These are phyloP conservation scores for Tetracentron sinense DNA, from an alignment of 164 flowering plant species.

Conservation along the genomic window DNA sequence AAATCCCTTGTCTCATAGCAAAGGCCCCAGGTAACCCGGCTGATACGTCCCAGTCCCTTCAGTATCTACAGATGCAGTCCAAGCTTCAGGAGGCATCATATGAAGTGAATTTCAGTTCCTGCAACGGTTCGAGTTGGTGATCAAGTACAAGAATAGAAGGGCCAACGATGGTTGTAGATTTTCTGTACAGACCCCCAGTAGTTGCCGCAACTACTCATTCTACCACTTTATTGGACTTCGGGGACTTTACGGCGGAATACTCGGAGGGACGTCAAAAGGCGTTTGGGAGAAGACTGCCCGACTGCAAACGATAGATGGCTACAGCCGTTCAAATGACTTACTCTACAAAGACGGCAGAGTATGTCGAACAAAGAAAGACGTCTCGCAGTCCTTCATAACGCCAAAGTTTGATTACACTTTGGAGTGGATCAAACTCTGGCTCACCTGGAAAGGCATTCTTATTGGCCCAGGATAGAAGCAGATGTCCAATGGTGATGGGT, in stretches of 20 bases:
- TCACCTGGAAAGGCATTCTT: neutral
- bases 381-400: slow-evolving; percentile 8
- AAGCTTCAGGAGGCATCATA: slow-evolving; percentile 8
- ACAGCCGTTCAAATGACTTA: too few relatives aligned
- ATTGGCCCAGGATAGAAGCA: too few relatives aligned
- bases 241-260: neutral
- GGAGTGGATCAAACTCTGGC: slow-evolving; percentile 3
- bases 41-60: too few relatives aligned
- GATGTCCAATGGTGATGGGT: too few relatives aligned
- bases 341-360: slow-evolving; percentile 3
- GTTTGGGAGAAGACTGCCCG: too few relatives aligned
- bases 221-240: slow-evolving; percentile 5
- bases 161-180: slow-evolving; percentile 3
- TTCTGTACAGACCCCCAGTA: slow-evolving; percentile 1
- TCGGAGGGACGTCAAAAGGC: neutral
- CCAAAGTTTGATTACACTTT: slow-evolving; percentile 4
- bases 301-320: too few relatives aligned
- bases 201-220: slow-evolving; percentile 1
- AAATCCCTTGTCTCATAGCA: too few relatives aligned
- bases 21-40: too few relatives aligned
- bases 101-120: slow-evolving; percentile 10
- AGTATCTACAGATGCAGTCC: slow-evolving; percentile 11
- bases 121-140: too few relatives aligned
- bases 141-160: too few relatives aligned
- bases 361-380: slow-evolving; percentile 8